A percentile compares a stretch with the other conserved stretches of the same genome.
phyloP scores from a whole-genome alignment of 108 stramenopile genomes.

The Seminavis robusta region DNA sequence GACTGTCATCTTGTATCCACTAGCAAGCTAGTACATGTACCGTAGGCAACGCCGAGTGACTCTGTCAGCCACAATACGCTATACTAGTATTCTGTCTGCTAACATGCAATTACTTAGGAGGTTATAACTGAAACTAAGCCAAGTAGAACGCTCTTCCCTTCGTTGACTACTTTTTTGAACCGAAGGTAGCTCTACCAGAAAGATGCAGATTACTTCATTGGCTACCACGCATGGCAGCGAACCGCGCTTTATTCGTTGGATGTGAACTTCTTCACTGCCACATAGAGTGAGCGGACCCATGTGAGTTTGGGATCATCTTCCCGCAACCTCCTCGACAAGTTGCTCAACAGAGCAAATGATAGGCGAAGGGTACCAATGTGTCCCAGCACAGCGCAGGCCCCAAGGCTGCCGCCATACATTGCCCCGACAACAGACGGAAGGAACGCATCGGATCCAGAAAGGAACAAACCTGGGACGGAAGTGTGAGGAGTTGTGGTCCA shows the following conservation, averaged over 20 bases:
- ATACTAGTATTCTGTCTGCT: too few species aligned
- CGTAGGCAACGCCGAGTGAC: too few species aligned
- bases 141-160: too few species aligned
- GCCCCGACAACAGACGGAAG: conserved; percentile 50
- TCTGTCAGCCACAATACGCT: too few species aligned
- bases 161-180: too few species aligned
- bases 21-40: too few species aligned
- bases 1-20: too few species aligned
- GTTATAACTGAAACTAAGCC: too few species aligned
- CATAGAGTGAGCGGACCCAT: not conserved
- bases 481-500: conserved; percentile 56
- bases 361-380: conserved; percentile 8
- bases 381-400: conserved; percentile 30
- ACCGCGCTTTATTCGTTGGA: conserved; percentile 3
- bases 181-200: too few species aligned
- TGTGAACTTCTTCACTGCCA: conserved; percentile 21
- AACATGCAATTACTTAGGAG: too few species aligned
- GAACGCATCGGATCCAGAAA: conserved; percentile 50
- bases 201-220: too few species aligned
- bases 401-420: conserved; percentile 53
- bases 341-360: conserved; percentile 6
- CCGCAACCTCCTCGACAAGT: conserved; percentile 13
- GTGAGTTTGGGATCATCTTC: conserved; percentile 24
- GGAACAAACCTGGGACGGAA: conserved; percentile 32
- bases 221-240: not conserved